Evolutionary conservation across 1,284 basidiomycete genomes (phyloP), one percentile per base, ranked within the genome.

Genomic region (Ceratobasidium sp.): DNA sequence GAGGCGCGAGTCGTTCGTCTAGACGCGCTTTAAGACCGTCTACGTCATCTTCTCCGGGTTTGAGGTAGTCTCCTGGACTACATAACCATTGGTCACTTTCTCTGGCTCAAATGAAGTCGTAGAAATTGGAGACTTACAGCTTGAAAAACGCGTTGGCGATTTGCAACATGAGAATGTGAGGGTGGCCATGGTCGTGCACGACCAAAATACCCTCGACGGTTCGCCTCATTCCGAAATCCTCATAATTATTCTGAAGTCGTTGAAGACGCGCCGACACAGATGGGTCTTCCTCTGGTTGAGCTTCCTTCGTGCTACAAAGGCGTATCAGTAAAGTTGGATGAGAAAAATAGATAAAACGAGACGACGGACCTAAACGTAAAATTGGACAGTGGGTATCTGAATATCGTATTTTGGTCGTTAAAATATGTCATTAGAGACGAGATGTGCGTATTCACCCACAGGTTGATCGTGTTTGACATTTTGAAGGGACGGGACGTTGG

Each of bases 111-210:
- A n/a, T n/a, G n/a, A n/a, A n/a, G n/a, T n/a, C n/a, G n/a, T n/a
- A 28, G 34, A 23, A 41, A 28, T 58, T 8, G 21, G 18, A 30
- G n/a, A 84, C 92, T 79, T 78, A 95, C 94, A 98, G 87, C 81
- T 98, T 98, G 87, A 98, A 98, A 82, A 98, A 99, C 21, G 96
- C 95, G 80, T 98, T 98, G 39, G 96, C 97, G 78, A 99, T 97
- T 80, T 98, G 97, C 16, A 98, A 87, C 89, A 98, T 97, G 76
- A 99, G 88, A 74, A 98, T 93, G 79, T 98, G 97, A 2, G 95
- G 94, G 79, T 96, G 92, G 0, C 94, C 93, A 75, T 95, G 94
- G 79, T 95, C 92, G 81, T 97, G 96, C 28, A 98, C 96, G 64
- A 98, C 91, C 39, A 99, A 87, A 74, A 98, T 91, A n/a, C 95